These are phyloP conservation scores for Leptodontidium sp. DNA, from an alignment of 2,329 filamentous ascomycete species.

Conservation along the genomic window DNA sequence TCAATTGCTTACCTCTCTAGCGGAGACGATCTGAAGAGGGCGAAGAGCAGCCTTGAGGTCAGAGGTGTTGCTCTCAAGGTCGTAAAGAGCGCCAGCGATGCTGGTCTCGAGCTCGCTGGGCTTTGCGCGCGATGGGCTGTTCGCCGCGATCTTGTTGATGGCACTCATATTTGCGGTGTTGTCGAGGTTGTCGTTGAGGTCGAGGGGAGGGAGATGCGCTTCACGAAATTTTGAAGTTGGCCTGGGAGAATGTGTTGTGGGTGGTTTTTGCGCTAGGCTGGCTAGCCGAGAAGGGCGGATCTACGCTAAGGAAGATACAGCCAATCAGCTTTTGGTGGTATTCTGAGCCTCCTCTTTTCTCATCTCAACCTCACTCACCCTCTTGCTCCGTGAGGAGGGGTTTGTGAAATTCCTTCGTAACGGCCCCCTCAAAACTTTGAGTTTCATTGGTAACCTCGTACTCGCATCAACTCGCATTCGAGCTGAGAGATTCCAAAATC, in stretches of 20 bases:
- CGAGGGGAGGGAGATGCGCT: constrained; percentile 7
- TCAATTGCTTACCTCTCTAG: constrained; percentile 90
- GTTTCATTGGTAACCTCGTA: not conserved
- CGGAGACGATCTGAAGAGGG: constrained; percentile 98
- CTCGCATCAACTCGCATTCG: not conserved
- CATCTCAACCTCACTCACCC: not conserved
- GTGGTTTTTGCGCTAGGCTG: not conserved
- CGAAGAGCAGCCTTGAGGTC: constrained; percentile 96
- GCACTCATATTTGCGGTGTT: constrained; percentile 67
- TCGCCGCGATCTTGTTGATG: constrained; percentile 97
- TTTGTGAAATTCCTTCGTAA: not conserved
- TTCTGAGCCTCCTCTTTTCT: not conserved
- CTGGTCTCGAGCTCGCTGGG: constrained; percentile 97
- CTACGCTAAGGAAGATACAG: not conserved
- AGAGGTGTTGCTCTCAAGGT: constrained; percentile 98
- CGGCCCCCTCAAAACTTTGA: not conserved
- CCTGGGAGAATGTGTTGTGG: not conserved
- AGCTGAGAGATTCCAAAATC: not conserved
- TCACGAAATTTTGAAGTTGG: constrained; percentile 8
- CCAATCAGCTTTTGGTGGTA: not conserved
- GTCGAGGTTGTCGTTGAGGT: constrained; percentile 19
- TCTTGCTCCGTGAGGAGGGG: not conserved
- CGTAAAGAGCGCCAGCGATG: constrained; percentile 97
- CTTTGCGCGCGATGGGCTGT: constrained; percentile 95
- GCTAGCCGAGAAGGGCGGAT: not conserved